Base-by-base conservation (phyloP, 2,329 filamentous ascomycete species). In the Tolypocladium endophyticum region DNA sequence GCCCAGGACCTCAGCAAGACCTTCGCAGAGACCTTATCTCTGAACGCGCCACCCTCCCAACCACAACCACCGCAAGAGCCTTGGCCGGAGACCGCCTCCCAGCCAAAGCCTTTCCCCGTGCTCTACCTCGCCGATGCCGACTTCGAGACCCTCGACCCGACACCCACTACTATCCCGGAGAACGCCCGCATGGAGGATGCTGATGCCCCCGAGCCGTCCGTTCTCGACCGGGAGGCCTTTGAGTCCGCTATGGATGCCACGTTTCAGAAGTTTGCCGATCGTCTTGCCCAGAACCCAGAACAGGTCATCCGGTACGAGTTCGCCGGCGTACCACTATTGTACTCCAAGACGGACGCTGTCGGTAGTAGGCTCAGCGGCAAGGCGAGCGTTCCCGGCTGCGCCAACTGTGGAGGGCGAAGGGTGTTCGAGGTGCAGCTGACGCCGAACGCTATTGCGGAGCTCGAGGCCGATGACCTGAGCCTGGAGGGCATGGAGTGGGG, bases 401-500 rank as follows among this genome's bases (percentile, higher is more conserved):
- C 75, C 35, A 88, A 85, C 67, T 99, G 94, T 73, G 88, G 89
- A 11, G 83, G 81, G 0, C 79, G 82, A 56, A 84, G 93, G 63
- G 85, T 88, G 18, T 97, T 97, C 71, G 94, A 99, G 79, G 80
- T 96, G 61, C 94, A 99, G 79, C 78, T 99, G 64, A 92, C 88
- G 65, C 94, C 94, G 47, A 89, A 96, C 70, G 87, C 92, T 3
- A 99, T 99, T 67, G 85, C 86, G 36, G 89, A 95, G 78, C 78
- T 97, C 58, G 94, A 97, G 77, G 86, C 82, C 2, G 89, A 92
- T 50, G 86, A 88, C 60, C 72, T 86, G 65, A 83, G 82, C 45
- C 68, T 87, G 25, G 81, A 96, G 78, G 94, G 92, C 0, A 99
- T 99, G 94, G 94, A 99, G 69, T 99, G 94, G 94, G 93, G 93